A percentile compares a stretch with the other conserved stretches of the same genome.
phyloP scores from a whole-genome alignment of 192 early-diverging fungal species.

The Dispira parvispora region DNA sequence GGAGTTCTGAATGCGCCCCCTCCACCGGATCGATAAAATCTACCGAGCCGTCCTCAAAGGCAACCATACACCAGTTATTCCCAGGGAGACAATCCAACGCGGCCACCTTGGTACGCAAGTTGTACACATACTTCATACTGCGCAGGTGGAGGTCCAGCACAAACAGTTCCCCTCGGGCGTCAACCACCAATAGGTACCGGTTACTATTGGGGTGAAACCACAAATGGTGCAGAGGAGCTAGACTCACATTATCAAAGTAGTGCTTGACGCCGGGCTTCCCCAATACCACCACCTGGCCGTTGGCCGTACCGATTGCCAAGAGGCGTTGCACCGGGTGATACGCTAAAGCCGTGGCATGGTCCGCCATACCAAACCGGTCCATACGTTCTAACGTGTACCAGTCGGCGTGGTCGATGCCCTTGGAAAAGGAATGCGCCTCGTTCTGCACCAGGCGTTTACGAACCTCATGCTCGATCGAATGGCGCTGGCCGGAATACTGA shows the following conservation, averaged over 20 bases:
- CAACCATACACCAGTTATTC: neutral
- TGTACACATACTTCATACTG: neutral
- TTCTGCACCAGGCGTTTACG: neutral
- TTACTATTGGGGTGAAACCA: neutral
- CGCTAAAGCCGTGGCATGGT: neutral
- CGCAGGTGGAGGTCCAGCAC: neutral
- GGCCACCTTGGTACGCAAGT: neutral
- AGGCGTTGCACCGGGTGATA: neutral
- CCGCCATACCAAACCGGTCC: neutral
- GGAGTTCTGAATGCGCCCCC: neutral
- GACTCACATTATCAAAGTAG: neutral
- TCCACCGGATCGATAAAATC: conserved; percentile 1
- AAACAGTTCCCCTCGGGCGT: conserved; percentile 1
- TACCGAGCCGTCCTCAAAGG: neutral
- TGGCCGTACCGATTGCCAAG: conserved; percentile 3
- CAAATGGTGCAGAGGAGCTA: neutral
- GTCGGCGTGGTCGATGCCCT: neutral
- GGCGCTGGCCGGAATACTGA: too few species aligned
- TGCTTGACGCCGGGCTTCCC: neutral
- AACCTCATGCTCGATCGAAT: neutral
- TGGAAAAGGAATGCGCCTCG: neutral
- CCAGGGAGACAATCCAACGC: neutral
- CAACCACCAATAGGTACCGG: neutral
- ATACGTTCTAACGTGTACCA: neutral
- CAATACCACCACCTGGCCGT: neutral